Evolutionary conservation across 73 alveolate genomes (phyloP), one percentile per base, ranked within the genome.

Genomic region (Paramecium caudatum): DNA sequence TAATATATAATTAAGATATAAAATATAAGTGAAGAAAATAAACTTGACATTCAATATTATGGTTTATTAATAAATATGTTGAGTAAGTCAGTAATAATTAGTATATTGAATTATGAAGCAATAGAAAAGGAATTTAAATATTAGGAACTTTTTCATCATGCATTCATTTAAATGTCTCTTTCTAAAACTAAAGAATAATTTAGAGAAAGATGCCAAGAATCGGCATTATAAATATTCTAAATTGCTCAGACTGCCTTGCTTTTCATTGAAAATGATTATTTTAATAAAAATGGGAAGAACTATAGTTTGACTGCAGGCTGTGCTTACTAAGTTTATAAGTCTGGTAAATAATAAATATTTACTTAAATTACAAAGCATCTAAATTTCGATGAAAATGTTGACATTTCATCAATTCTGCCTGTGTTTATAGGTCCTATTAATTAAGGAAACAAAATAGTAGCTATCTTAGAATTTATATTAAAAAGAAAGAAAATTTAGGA

Each of bases 371-470:
- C 61, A 12, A 32, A 37, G 21, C 84, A 68, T 68, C 16, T 1
- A 68, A 68, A 68, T 37, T 68, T 68, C 34, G 84, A 68, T 68
- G 84, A 68, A 30, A 68, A 68, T 68, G 37, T 68, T 33, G 84
- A 68, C 16, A 68, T 68, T 3, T 68, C 84, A 0, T 34, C 84
- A 13, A 68, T 68, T 7, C 19, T 68, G 16, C 84, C 84, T 68
- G 84, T 68, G n/a, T 68, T 68, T 68, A 49, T 43, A 34, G 84
- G 84, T 68, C 84, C 84, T 25, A 68, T 68, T 12, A 34, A 32
- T 4, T 33, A 32, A 68, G 80, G 30, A 10, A 55, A 55, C 30
- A 13, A 55, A 68, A 30, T 68, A 5, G 84, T 68, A 0, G 84
- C 61, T 12, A 30, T 68, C 19, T 68, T 68, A 43, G 61, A 68